Evolutionary conservation across 2,329 filamentous ascomycete species (phyloP), one percentile per base, ranked within the genome.

Genomic region (Fulvia fulva): DNA sequence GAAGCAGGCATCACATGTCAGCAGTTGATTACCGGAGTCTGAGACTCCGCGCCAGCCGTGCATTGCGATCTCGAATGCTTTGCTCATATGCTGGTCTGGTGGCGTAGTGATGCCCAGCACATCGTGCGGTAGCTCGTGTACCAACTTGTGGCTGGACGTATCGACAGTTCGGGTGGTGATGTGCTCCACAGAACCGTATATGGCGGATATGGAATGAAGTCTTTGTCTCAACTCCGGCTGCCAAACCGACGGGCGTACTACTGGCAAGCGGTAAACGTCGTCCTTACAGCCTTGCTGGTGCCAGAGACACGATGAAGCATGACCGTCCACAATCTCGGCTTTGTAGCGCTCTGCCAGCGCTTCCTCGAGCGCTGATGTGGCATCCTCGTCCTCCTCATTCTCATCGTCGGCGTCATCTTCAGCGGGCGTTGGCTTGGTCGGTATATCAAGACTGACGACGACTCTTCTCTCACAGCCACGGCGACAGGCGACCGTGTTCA

Each of bases 271-370:
- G 66, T 87, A 86, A 44, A 88, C 87, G 37, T 85, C 84, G 62
- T 82, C 86, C 74, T 96, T 91, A 71, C 92, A 97, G n/a, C 91
- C 91, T 59, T 85, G 85, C 71, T 85, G 89, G 67, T 86, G 84
- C 94, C 93, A 99, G 19, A 94, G 79, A 70, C 93, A 99, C 61
- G 86, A 86, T 53, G 91, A 87, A 26, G 86, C 82, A 71, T 99
- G 93, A 1, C 87, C 88, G 23, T 84, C 81, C 14, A 89, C 76
- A 53, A 97, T 87, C 59, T 93, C 78, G 52, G 86, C 84, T 22
- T 79, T 80, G 70, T 96, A 97, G 68, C 87, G 87, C 47, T 89
- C 83, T 7, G 94, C 86, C 53, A 97, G 77, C 16, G 84, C 88
- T 32, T 87, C 73, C 26, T 83, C 83, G 72, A 77, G 63, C 3